Evolutionary conservation across 495 filamentous ascomycete species (phyloP).

Genomic region (Penicillium steckii): DNA sequence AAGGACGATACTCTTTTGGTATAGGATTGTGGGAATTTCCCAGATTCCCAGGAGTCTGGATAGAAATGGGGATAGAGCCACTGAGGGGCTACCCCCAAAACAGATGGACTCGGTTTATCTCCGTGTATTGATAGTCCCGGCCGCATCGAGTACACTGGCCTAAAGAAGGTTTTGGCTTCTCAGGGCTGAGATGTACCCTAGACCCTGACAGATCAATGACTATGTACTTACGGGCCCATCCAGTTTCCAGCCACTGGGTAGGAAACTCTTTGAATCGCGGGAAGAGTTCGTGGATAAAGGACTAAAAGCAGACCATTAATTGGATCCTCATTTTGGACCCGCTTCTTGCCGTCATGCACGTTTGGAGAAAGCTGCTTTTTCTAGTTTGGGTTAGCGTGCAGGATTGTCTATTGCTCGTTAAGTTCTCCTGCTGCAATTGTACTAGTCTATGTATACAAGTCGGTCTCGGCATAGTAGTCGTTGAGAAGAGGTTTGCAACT

Average conservation of each 20-base stretch:
- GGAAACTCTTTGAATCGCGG: background rate
- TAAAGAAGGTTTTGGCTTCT: background rate
- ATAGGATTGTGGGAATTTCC: background rate
- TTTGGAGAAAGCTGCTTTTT: background rate
- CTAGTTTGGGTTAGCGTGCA: constrained; percentile 1
- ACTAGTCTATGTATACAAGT: background rate
- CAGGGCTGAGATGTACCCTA: background rate
- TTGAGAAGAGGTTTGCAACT: background rate
- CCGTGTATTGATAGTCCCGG: background rate
- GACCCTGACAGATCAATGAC: background rate
- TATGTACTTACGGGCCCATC: background rate
- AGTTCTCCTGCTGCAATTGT: background rate
- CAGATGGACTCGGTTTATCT: background rate
- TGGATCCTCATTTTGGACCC: background rate
- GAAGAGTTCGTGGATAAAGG: background rate
- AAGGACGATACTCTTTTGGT: background rate
- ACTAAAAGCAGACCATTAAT: background rate
- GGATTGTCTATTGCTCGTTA: background rate
- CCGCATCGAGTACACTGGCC: background rate
- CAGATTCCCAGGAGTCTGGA: background rate
- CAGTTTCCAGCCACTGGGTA: background rate
- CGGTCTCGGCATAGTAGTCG: background rate
- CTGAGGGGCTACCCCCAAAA: background rate
- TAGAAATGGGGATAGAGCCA: background rate
- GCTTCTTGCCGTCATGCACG: background rate